Base-by-base conservation (phyloP, 2,329 filamentous ascomycete genomes). In the Apiospora saccharicola region DNA sequence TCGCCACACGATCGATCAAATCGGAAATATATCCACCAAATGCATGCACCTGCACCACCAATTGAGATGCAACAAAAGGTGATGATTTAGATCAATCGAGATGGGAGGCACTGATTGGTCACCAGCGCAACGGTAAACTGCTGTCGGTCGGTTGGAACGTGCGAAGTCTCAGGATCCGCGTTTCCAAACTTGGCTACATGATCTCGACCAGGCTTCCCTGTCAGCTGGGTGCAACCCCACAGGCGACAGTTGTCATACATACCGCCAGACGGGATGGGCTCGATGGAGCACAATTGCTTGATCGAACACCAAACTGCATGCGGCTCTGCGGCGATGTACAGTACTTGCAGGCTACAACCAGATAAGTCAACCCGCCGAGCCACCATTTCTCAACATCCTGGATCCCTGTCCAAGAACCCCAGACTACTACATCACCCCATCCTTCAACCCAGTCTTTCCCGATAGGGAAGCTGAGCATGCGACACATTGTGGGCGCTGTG, bases 341-440 rank as follows among this genome's bases (percentile, higher is more conserved):
- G 53, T 34, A 57, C 53, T 10, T 57, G 34, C 53, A n/a, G 24
- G 53, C 53, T 37, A 10, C 53, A 61, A 37, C 3, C 53, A 22
- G 53, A 34, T 14, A 61, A 61, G 30, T 61, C 30, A 37, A 37
- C 53, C 53, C 30, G 53, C 53, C 30, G 30, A 10, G 16, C 53
- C 53, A 37, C 53, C 51, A 13, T 37, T 37, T 61, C 37, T n/a
- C 57, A 37, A 41, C 16, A 64, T 41, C 57, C 57, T 64, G 19
- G 57, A 64, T 64, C 57, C 57, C 57, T 64, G 57, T 64, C 57
- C 1, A 4, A 34, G 13, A 41, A 41, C 57, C 57, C 57, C 57
- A 24, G 57, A 64, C 53, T 64, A n/a, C 53, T 6, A 61, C 53
- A 34, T 61, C 53, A 61, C 53, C 53, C 53, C 53, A 61, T 61